phyloP scores from a whole-genome alignment of 352 stramenopile genomes.

The Globisporangium carolinianum region DNA sequence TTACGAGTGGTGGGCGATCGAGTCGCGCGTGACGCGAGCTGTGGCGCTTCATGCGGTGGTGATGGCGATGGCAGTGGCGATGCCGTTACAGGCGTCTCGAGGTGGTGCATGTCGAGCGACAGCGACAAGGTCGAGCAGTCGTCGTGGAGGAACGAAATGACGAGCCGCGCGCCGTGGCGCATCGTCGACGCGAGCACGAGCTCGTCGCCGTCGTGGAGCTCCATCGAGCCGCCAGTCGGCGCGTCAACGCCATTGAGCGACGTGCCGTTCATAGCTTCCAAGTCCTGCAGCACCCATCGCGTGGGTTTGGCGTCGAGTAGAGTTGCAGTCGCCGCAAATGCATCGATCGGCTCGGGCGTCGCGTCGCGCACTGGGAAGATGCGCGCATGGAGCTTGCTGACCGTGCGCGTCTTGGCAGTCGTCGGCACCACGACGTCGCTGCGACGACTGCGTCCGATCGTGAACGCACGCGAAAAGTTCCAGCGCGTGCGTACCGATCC shows the following conservation, averaged over 20 bases:
- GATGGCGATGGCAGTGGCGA: conserved; percentile 1
- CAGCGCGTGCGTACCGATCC: conserved; percentile 8
- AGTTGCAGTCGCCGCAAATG: not conserved
- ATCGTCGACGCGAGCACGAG: conserved; percentile 63
- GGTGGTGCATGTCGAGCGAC: conserved; percentile 18
- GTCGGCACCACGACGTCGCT: conserved; percentile 69
- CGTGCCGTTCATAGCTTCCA: conserved; percentile 78
- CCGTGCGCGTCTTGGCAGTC: conserved; percentile 61
- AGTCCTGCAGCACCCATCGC: conserved; percentile 73
- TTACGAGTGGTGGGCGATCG: no score
- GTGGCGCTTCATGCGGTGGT: not conserved
- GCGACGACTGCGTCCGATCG: conserved; percentile 56
- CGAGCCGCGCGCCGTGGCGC: conserved; percentile 48
- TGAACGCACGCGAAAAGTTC: conserved; percentile 55
- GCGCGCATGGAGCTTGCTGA: conserved; percentile 67
- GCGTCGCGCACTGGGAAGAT: conserved; percentile 37
- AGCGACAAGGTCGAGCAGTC: conserved; percentile 34
- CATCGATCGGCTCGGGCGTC: not conserved
- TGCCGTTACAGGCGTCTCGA: conserved; percentile 8
- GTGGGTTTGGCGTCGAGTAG: conserved; percentile 13
- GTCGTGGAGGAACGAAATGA: conserved; percentile 38
- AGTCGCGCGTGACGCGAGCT: not conserved
- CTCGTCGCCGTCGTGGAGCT: conserved; percentile 63
- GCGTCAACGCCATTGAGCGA: conserved; percentile 66
- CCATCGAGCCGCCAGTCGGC: conserved; percentile 35